Base-by-base conservation (phyloP, 441 rosid species). In the Corymbia calophylla region DNA sequence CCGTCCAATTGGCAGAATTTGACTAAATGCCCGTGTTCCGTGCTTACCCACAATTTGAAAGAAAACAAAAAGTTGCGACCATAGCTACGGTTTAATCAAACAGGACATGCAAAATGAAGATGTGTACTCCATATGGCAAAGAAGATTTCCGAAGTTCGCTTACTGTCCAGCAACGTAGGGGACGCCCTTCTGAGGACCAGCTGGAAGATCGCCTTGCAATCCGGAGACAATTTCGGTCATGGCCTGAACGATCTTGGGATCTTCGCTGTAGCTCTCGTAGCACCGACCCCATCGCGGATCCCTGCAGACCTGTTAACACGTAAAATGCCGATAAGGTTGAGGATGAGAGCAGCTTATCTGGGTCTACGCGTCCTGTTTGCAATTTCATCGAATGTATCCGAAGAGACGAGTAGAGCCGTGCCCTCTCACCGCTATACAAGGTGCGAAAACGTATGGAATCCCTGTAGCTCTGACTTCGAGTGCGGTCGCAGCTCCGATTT, bases 201-300 rank as follows among this genome's bases (percentile, higher is more conserved):
- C 82, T 35, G 98, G 95, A 70, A 92, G 51, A 5, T 93, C 95
- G 84, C 96, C 98, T 87, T 96, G 97, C 21, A 96, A 92, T 32
- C 97, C 97, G 5, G 94, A 87, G 84, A 96, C 11, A 53, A 95
- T 90, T 87, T 94, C 93, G 3, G 97, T 95, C 98, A 96, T 94
- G 47, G 91, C 92, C 89, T 93, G 89, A 90, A 94, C 97, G 35
- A 96, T 27, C 66, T 62, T 88, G 1, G 91, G 95, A 90, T 96
- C 95, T 91, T 96, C 98, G n/a, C 96, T 94, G 90, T 93, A 96
- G 91, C 97, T 96, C 89, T 96, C 95, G 9, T 93, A 96, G 91
- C 96, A 96, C 48, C 97, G 89, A 8, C 98, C 96, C 97, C 97
- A 96, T 92, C 97, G 93, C 14, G 97, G 97, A 92, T 96, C 96